Conservation (phyloP, 164 flowering plant species). For the Aristolochia contorta region DNA sequence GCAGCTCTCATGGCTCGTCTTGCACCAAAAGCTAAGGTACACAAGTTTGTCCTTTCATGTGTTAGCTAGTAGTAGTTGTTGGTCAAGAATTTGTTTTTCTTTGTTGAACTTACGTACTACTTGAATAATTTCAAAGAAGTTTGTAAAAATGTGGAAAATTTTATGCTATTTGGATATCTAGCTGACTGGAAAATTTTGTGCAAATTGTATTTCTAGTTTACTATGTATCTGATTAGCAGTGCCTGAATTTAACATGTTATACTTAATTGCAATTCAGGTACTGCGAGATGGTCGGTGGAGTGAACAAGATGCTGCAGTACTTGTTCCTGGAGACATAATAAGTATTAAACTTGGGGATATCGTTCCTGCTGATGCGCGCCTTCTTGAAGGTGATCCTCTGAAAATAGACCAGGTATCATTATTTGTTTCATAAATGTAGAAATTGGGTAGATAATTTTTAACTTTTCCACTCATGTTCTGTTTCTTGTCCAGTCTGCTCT, state of each 20-base stretch:
- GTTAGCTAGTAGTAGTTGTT: not conserved
- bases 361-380: conserved; percentile 89
- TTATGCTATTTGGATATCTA: too few species aligned
- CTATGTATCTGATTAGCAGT: too few species aligned
- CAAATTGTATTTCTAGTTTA: too few species aligned
- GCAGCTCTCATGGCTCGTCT: conserved; percentile 93
- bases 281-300: conserved; percentile 80
- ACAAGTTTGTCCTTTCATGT: not conserved
- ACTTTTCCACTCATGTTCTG: not conserved
- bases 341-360: conserved; percentile 85
- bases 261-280: conserved; percentile 29
- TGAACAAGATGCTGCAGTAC: conserved; percentile 69
- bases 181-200: not conserved
- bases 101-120: too few species aligned
- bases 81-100: too few species aligned
- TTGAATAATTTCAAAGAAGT: too few species aligned
- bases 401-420: conserved; percentile 72
- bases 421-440: too few species aligned
- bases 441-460: too few species aligned
- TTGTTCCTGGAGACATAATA: conserved; percentile 89
- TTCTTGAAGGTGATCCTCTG: conserved; percentile 81
- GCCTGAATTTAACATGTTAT: not conserved
- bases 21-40: conserved; percentile 85
- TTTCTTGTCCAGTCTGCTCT: conserved; percentile 26
- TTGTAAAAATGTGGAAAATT: not conserved